Evolutionary conservation across 2,329 filamentous ascomycete genomes (phyloP), one percentile per base, ranked within the genome.

Genomic region (Monilinia vaccinii-corymbosi): DNA sequence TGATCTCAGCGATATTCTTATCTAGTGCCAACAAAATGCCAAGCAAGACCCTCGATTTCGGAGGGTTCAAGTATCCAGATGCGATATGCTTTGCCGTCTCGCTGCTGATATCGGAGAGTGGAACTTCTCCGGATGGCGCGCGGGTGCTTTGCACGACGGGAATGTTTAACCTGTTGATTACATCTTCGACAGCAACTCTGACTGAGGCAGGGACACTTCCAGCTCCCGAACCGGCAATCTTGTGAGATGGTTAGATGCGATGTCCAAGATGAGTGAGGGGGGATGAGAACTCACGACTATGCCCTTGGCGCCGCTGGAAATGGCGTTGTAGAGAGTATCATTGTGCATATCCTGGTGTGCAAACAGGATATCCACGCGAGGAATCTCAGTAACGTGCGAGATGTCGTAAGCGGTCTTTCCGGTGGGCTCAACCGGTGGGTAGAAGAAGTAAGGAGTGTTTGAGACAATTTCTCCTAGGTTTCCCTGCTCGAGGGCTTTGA

Each of bases 401-500:
- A 78, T 71, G 66, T 74, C 72, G 65, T 77, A 81, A 63, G 76
- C 71, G 50, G 72, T 68, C 67, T 78, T 76, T 56, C 77, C 76
- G 25, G 77, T 70, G 14, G 82, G 79, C 48, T 74, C 72, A 2
- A 76, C 73, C 0, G 83, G 75, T 11, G 76, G 75, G 66, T 77
- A 86, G 75, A 80, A 86, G 74, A 85, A 86, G 66, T 80, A 78
- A 0, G 83, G 82, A 42, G 78, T 74, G 60, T 82, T 75, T 65
- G 82, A 78, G 66, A 84, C 76, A 68, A 86, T 80, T 60, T 77
- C 75, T 40, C 84, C 84, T 0, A 86, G 74, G 62, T 78, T 78
- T 2, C 83, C 81, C 64, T 77, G 75, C 71, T 87, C 83, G 16
- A 73, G 73, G 1, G 79, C 76, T 67, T 77, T 79, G 76, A 87